Evolutionary conservation across 140 eudicot species (phyloP).

Genomic region (Bidens hawaiensis): DNA sequence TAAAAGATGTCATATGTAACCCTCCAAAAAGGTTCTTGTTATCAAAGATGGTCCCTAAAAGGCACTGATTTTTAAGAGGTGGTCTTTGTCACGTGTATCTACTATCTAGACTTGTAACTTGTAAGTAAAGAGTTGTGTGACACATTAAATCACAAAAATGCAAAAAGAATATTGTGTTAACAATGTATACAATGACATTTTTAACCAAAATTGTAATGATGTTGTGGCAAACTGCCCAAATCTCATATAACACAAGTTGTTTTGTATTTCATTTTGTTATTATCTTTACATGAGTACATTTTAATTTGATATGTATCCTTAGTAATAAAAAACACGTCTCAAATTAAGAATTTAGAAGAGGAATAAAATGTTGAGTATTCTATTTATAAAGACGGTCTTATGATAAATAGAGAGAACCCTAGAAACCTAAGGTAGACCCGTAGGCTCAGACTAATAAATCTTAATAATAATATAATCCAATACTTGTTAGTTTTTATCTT

Average conservation of each 20-base stretch:
- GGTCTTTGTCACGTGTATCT: conserved; percentile 3
- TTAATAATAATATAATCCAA: too few species aligned
- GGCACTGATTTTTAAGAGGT: neutral
- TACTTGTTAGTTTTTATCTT: conserved; percentile 22
- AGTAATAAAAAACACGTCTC: neutral
- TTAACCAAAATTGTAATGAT: neutral
- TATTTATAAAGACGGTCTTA: too few species aligned
- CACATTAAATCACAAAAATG: neutral
- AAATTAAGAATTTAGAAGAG: too few species aligned
- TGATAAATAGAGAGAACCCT: too few species aligned
- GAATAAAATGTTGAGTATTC: too few species aligned
- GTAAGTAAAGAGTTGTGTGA: neutral
- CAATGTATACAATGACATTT: neutral
- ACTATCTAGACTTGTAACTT: neutral
- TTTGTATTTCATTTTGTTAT: neutral
- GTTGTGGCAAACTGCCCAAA: neutral
- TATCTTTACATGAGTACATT: neutral
- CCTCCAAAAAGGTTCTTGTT: conserved; percentile 7
- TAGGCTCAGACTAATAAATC: too few species aligned
- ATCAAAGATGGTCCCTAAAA: conserved; percentile 16
- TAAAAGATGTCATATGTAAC: conserved; percentile 6
- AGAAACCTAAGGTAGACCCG: too few species aligned
- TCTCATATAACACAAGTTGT: neutral
- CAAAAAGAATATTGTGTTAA: neutral
- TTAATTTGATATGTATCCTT: neutral